phyloP scores from a whole-genome alignment of 2,329 filamentous ascomycete genomes.

The Fonsecaea pedrosoi region DNA sequence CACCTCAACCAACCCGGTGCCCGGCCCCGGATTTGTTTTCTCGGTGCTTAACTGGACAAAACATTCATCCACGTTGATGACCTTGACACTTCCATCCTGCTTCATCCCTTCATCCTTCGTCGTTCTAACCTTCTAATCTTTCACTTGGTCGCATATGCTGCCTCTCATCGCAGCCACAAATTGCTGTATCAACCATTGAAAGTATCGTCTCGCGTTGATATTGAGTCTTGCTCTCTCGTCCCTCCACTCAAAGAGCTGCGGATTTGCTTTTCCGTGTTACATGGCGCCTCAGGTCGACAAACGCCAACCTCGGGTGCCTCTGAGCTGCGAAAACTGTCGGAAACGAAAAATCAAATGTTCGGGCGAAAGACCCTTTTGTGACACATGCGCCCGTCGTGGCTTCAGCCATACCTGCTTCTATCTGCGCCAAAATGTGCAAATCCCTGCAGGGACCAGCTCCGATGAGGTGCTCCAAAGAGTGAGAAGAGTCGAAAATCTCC shows the following conservation, averaged over 20 bases:
- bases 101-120: background rate
- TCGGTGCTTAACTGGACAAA: constrained; percentile 2
- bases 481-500: constrained; percentile 46
- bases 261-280: background rate
- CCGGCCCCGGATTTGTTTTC: constrained; percentile 5
- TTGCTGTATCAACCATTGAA: background rate
- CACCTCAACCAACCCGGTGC: background rate
- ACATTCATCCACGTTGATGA: background rate
- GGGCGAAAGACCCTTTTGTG: constrained; percentile 49
- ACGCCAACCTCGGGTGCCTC: constrained; percentile 43
- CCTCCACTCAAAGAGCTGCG: background rate
- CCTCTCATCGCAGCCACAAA: background rate
- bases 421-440: constrained; percentile 42
- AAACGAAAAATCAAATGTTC: constrained; percentile 50
- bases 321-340: constrained; percentile 52
- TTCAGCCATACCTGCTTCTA: constrained; percentile 48
- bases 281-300: constrained; percentile 24
- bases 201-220: background rate
- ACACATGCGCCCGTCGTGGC: constrained; percentile 50
- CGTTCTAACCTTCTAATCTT: background rate
- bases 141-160: background rate
- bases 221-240: background rate
- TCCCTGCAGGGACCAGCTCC: background rate
- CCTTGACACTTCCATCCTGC: background rate
- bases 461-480: constrained; percentile 44